Evolutionary conservation across 2,329 filamentous ascomycete species (phyloP), one percentile per base, ranked within the genome.

Genomic region (Cladosporium sp.): DNA sequence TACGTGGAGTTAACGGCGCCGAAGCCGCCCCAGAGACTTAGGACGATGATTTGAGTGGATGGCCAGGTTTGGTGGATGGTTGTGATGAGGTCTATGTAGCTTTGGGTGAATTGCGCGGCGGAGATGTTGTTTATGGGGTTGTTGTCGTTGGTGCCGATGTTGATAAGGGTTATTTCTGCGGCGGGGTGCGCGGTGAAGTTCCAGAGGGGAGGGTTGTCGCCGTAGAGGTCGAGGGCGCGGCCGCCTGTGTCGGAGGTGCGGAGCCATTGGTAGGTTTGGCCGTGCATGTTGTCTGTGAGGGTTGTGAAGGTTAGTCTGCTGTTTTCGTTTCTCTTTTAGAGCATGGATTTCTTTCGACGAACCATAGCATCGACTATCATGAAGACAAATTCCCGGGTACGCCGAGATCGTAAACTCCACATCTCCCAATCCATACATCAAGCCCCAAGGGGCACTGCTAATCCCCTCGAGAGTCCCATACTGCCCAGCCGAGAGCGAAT

Each of bases 381-480:
- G 77, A 2, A 85, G 78, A 68, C 85, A 88, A 58, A 86, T 86
- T 5, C 85, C 86, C 0, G 86, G 85, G 65, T 85, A 86, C 0
- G 83, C 84, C 0, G 84, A 86, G 49, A 88, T 81, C 21, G 80
- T 81, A 70, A 84, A 87, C 69, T 89, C 86, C 2, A 83, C 84
- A 49, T 85, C 80, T 2, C 86, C 86, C 1, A 89, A 74, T 0
- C 86, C 86, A 5, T 82, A 83, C 1, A 81, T 83, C 18, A 87
- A 80, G 18, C 82, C 81, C 73, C 85, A 88, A 1, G 82, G 81
- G 72, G 84, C 88, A 23, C 83, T 83, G 0, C 83, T 84, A 4
- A 88, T 72, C 0, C 83, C 82, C 74, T 89, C 86, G 63, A 86
- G 85, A 2, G 83, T 84, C n/a, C 80, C 82, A 68, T 84, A 87